Percentiles rank a stretch among this genome's conserved stretches.
Conservation (phyloP, 2,329 filamentous ascomycete genomes). For the Graphilbum fragrans region DNA sequence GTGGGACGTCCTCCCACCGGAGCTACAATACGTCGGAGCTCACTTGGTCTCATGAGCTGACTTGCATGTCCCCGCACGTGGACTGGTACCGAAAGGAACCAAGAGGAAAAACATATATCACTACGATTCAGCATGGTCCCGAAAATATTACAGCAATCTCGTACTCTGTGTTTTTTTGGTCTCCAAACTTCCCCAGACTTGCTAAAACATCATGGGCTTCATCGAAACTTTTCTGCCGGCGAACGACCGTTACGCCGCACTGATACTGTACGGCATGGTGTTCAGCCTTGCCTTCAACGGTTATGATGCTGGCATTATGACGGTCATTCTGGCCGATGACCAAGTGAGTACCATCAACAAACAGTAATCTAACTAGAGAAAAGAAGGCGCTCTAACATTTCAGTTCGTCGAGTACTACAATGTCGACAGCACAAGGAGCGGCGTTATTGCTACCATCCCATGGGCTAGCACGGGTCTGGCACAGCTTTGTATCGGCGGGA, state of each 20-base stretch:
- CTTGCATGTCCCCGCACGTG: no score
- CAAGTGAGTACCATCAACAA: background rate
- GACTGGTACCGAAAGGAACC: no score
- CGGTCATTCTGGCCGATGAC: conserved; percentile 1
- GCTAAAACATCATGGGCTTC: background rate
- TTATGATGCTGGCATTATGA: conserved; percentile 4
- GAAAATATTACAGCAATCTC: no score
- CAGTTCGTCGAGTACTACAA: conserved; percentile 1
- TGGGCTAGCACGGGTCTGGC: conserved; percentile 3
- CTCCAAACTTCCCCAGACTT: background rate
- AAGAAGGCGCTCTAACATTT: background rate
- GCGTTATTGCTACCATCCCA: conserved; percentile 3
- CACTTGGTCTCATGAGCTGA: no score
- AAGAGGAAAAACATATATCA: no score
- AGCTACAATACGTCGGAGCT: no score
- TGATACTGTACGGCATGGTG: conserved; percentile 3
- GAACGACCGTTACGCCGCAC: conserved; percentile 2
- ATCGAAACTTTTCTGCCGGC: conserved; percentile 1
- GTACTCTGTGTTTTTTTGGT: background rate
- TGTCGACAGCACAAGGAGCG: background rate
- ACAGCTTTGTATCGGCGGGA: conserved; percentile 1
- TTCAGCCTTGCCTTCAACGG: conserved; percentile 3
- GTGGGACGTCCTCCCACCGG: no score
- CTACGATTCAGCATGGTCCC: no score
- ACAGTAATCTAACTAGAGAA: background rate